These are phyloP conservation scores for Yamadazyma sp. DNA, from an alignment of 805 yeast genomes.

Conservation along the genomic window DNA sequence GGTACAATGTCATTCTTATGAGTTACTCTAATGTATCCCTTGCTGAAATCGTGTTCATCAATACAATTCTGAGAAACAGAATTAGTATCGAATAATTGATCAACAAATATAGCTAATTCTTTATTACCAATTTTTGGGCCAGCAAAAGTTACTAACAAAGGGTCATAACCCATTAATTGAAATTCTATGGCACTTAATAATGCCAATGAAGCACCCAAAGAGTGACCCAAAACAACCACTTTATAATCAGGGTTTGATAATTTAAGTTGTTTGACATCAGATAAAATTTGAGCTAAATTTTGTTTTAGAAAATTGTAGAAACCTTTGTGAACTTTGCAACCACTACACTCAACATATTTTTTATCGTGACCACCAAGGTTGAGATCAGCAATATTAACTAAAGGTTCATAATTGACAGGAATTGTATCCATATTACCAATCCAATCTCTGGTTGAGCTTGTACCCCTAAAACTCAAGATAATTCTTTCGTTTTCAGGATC, in stretches of 20 bases:
- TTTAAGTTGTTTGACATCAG: conserved; percentile 30
- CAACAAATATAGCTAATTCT: conserved; percentile 49
- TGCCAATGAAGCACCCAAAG: conserved; percentile 74
- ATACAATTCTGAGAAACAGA: conserved; percentile 20
- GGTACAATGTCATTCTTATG: conserved; percentile 62
- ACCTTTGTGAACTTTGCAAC: conserved; percentile 65
- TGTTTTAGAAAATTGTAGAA: conserved; percentile 47
- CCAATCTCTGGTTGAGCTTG: conserved; percentile 62
- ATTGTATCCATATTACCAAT: conserved; percentile 50
- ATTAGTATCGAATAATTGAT: conserved; percentile 43
- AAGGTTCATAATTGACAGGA: conserved; percentile 48
- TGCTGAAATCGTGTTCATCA: conserved; percentile 19
- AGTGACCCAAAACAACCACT: conserved; percentile 65
- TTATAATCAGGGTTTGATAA: conserved; percentile 45
- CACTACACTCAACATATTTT: conserved; percentile 34
- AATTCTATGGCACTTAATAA: conserved; percentile 62
- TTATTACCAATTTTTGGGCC: conserved; percentile 64
- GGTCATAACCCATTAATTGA: conserved; percentile 49
- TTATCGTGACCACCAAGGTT: too few species aligned
- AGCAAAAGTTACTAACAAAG: conserved; percentile 58
- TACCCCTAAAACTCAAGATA: conserved; percentile 59
- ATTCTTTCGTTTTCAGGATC: conserved; percentile 45
- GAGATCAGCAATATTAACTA: conserved; percentile 19
- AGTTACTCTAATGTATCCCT: conserved; percentile 52
- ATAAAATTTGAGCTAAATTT: conserved; percentile 37